Evolutionary conservation across 106 monocot species (phyloP).

Genomic region (Dioscorea alata): DNA sequence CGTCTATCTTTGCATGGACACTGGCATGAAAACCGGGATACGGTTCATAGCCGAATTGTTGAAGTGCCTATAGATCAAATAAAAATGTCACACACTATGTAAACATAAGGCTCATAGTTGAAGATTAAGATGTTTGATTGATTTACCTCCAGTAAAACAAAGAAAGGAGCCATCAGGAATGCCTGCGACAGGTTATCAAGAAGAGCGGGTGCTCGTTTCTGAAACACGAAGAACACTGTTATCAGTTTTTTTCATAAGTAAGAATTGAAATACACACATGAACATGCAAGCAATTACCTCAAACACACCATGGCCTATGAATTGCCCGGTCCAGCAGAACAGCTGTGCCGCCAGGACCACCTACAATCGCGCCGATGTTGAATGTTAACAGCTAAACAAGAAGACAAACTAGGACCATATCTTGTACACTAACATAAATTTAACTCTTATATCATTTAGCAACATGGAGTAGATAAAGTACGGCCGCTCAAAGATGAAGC

Average conservation of each 20-base stretch:
- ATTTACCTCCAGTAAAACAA: constrained; percentile 61
- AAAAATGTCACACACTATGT: background rate
- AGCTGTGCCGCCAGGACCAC: constrained; percentile 55
- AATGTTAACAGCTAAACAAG: background rate
- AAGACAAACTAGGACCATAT: background rate
- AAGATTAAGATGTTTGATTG: background rate
- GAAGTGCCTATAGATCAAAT: constrained; percentile 25
- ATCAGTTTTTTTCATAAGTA: no score
- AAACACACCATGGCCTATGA: constrained; percentile 67
- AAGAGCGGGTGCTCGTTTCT: constrained; percentile 61
- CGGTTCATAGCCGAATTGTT: constrained; percentile 47
- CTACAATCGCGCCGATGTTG: constrained; percentile 12
- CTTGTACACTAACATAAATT: no score
- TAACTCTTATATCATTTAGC: no score
- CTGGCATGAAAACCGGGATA: constrained; percentile 58
- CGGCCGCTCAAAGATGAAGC: no score
- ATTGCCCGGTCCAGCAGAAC: constrained; percentile 62
- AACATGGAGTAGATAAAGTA: no score
- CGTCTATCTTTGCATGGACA: constrained; percentile 37
- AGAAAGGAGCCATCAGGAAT: constrained; percentile 59
- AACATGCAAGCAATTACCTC: constrained; percentile 34
- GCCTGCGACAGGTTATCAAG: constrained; percentile 52
- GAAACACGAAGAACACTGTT: background rate
- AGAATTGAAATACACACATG: no score
- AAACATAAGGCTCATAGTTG: background rate